Evolutionary conservation across 2,329 filamentous ascomycete species (phyloP), one percentile per base, ranked within the genome.

Genomic region (Boeremia exigua): DNA sequence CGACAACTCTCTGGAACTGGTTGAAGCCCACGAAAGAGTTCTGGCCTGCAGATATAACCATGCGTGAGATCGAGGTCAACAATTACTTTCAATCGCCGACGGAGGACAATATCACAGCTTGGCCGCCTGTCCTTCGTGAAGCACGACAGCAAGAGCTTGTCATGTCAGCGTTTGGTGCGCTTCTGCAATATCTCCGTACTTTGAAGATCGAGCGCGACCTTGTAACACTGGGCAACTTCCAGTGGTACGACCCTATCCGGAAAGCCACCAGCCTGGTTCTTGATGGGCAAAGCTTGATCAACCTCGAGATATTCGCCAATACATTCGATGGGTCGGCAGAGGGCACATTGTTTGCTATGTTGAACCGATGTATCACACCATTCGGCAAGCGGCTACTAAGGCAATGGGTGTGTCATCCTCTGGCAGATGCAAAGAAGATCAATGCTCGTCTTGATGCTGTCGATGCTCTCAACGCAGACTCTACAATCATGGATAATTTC

Each of bases 301-400:
- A 99, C 69, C 86, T 99, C n/a, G 95, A 99, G 73, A 86, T 99
- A 5, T 99, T 99, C 66, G 85, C 92, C 65, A 99, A 99, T 75
- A 93, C 89, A 0, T 92, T 90, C 62, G 94, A 97, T 70, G 94
- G 93, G 7, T 87, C 91, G 12, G 74, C 82, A 0, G 90, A 96
- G 34, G 95, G 95, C 6, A 98, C 95, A 0, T 79, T 99, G 1
- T 99, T 98, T 76, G 85, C 85, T 47, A 86, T 99, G 61, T 84
- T 99, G 48, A 98, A 99, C 74, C 87, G 92, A 47, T 99, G 95
- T 72, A 89, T 97, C 59, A 98, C 95, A 3, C 94, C 95, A 0
- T 99, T 99, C 71, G 95, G 95, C 54, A 99, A 99, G 78, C 89
- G 95, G 10, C 86, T 96, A 74, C 92, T 99, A 75, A 89, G 93